Percentiles rank a stretch among this genome's conserved stretches.
phyloP scores from a whole-genome alignment of 768 basidiomycete genomes.

The Lactarius akahatsu region DNA sequence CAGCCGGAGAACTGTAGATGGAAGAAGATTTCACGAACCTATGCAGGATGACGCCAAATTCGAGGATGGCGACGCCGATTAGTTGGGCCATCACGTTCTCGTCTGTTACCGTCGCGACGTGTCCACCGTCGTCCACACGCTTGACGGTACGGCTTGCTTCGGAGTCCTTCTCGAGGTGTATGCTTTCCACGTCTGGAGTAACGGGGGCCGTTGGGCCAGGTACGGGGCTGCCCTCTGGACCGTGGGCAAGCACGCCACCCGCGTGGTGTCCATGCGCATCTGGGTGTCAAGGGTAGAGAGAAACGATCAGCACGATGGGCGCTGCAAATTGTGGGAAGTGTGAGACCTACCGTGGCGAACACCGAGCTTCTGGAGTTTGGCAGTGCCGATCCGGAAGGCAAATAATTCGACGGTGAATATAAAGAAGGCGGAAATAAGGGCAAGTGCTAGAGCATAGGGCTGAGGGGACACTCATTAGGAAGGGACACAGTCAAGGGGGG shows the following conservation, averaged over 20 bases:
- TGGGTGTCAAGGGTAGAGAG: slow-evolving; percentile 31
- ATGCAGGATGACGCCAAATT: slow-evolving; percentile 90
- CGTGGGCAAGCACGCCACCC: slow-evolving; percentile 66
- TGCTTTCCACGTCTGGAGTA: slow-evolving; percentile 6
- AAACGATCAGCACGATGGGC: neutral
- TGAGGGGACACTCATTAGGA: slow-evolving; percentile 34
- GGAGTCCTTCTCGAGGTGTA: neutral
- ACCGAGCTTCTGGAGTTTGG: slow-evolving; percentile 66
- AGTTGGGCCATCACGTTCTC: slow-evolving; percentile 56
- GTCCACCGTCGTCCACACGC: slow-evolving; percentile 23
- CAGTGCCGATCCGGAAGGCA: slow-evolving; percentile 84
- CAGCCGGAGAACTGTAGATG: neutral
- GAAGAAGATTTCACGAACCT: slow-evolving; percentile 42
- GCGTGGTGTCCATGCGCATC: slow-evolving; percentile 67
- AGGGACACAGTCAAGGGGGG: neutral
- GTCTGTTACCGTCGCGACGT: slow-evolving; percentile 37
- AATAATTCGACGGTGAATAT: slow-evolving; percentile 85
- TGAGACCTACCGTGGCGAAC: slow-evolving; percentile 52
- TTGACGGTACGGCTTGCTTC: slow-evolving; percentile 34
- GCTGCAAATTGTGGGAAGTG: neutral
- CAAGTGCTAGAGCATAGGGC: slow-evolving; percentile 82
- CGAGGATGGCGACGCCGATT: slow-evolving; percentile 86
- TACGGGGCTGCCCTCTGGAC: slow-evolving; percentile 49
- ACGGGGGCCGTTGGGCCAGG: neutral
- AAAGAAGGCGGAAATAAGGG: slow-evolving; percentile 74